phyloP scores from a whole-genome alignment of 441 rosid genomes.

The Croton setiger region DNA sequence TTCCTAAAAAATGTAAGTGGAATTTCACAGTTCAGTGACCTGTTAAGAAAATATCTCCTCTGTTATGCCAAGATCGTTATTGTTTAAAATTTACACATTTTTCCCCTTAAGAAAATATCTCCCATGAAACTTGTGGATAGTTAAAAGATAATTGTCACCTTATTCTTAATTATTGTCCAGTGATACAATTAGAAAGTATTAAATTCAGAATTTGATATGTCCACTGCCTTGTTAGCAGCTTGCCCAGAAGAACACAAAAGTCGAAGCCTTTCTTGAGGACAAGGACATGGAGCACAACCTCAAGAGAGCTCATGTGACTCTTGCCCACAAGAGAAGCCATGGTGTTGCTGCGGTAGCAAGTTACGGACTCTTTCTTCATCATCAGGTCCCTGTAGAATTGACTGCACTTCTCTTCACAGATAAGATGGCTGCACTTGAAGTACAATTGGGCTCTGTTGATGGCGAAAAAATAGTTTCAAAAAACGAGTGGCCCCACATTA shows the following conservation, averaged over 20 bases:
- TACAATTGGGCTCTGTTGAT: constrained; percentile 58
- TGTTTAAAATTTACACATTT: background rate
- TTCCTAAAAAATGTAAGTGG: constrained; percentile 62
- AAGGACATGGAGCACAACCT: constrained; percentile 50
- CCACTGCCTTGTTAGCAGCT: constrained; percentile 43
- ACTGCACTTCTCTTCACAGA: constrained; percentile 67
- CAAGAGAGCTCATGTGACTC: constrained; percentile 68
- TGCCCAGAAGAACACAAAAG: constrained; percentile 40
- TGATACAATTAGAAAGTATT: too few relatives aligned
- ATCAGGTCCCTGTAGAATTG: constrained; percentile 59
- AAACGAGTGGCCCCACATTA: constrained; percentile 86
- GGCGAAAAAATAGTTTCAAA: constrained; percentile 55
- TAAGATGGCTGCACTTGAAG: constrained; percentile 78
- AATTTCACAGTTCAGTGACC: background rate
- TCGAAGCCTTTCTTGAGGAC: constrained; percentile 52
- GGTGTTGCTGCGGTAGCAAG: constrained; percentile 77
- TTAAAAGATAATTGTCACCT: background rate
- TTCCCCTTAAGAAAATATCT: too few relatives aligned
- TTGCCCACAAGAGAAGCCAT: constrained; percentile 92
- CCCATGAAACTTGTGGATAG: too few relatives aligned
- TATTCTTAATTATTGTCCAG: background rate
- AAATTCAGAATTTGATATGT: too few relatives aligned
- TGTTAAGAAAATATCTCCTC: too few relatives aligned
- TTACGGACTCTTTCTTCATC: constrained; percentile 49
- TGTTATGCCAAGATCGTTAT: background rate